Evolutionary conservation across 2,329 filamentous ascomycete genomes (phyloP).

Genomic region (Emergomyces orientalis): DNA sequence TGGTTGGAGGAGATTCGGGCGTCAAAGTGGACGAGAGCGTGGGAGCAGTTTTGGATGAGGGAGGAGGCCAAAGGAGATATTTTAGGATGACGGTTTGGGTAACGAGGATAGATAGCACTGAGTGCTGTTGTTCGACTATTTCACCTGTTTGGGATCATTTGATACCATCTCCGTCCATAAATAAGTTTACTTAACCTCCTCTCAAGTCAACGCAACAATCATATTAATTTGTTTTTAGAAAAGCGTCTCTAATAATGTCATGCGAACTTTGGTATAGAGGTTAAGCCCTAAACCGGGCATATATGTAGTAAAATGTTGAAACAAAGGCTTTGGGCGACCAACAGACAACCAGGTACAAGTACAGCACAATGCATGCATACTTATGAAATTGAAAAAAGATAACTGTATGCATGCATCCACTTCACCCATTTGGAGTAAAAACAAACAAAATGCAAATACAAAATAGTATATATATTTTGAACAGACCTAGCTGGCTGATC

Average conservation of each 20-base stretch:
- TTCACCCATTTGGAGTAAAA: not conserved
- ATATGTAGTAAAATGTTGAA: not conserved
- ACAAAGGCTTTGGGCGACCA: not conserved
- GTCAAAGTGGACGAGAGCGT: constrained; percentile 2
- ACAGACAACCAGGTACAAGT: not conserved
- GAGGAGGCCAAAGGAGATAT: not conserved
- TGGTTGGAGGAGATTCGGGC: not conserved
- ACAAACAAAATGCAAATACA: not conserved
- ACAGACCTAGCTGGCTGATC: not conserved
- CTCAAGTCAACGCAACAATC: not conserved
- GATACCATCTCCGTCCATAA: not conserved
- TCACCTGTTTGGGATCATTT: not conserved
- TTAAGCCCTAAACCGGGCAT: not conserved
- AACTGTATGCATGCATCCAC: not conserved
- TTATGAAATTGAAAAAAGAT: not conserved
- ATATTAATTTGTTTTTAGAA: not conserved
- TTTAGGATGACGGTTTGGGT: not conserved
- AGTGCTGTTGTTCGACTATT: not conserved
- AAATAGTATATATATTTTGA: not conserved
- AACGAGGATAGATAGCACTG: not conserved
- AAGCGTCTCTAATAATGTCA: not conserved
- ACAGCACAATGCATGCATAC: not conserved
- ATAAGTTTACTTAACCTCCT: not conserved
- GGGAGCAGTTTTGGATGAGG: constrained; percentile 1
- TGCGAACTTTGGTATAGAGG: not conserved